These are phyloP conservation scores for Penicillium cataractarum DNA, from an alignment of 495 filamentous ascomycete species.

Conservation along the genomic window DNA sequence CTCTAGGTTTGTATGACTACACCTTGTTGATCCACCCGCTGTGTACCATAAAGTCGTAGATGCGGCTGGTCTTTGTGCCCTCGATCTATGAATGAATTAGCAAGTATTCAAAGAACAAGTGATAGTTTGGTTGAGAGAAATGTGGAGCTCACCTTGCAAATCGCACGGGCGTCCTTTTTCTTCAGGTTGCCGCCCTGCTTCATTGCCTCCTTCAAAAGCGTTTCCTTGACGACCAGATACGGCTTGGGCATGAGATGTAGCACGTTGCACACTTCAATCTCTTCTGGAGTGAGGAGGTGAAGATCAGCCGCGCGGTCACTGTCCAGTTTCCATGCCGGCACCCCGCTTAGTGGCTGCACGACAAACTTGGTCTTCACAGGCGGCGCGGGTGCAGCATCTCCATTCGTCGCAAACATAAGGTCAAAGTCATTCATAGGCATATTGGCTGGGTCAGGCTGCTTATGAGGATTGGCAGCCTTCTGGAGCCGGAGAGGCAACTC, in stretches of 20 bases:
- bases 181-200: conserved; percentile 85
- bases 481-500: conserved; percentile 69
- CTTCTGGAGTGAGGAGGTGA: conserved; percentile 84
- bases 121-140: neutral
- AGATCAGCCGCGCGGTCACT: conserved; percentile 77
- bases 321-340: conserved; percentile 68
- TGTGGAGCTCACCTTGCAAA: conserved; percentile 56
- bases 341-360: conserved; percentile 53
- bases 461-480: conserved; percentile 39
- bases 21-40: conserved; percentile 88
- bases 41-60: conserved; percentile 94
- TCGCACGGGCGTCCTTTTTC: conserved; percentile 81
- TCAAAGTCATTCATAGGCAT: conserved; percentile 47
- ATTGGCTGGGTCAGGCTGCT: conserved; percentile 36
- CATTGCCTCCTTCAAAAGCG: conserved; percentile 82
- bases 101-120: conserved; percentile 16
- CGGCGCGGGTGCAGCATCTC: conserved; percentile 45
- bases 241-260: conserved; percentile 88
- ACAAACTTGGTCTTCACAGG: conserved; percentile 52
- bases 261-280: conserved; percentile 80
- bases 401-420: conserved; percentile 46
- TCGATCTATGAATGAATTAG: conserved; percentile 55
- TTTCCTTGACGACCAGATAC: conserved; percentile 91
- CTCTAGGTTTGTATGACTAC: conserved; percentile 26
- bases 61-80: conserved; percentile 63